Evolutionary conservation across 768 basidiomycete species (phyloP).

Genomic region (Termitomyces sp.): DNA sequence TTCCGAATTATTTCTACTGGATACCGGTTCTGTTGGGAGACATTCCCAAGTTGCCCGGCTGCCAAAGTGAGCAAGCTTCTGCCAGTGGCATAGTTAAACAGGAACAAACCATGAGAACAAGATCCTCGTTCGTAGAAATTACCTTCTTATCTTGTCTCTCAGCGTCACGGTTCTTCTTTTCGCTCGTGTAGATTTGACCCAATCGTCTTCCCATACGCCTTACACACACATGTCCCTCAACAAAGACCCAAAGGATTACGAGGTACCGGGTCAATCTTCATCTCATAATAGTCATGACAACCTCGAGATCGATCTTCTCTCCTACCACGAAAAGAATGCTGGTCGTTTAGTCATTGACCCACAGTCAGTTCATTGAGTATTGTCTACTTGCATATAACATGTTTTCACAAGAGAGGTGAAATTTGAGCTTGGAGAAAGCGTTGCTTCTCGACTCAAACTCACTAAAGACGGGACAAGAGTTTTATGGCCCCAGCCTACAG

Average conservation of each 20-base stretch:
- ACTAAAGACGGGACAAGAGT: constrained; percentile 51
- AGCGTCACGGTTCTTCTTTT: no score
- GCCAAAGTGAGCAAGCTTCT: no score
- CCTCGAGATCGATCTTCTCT: constrained; percentile 26
- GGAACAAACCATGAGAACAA: neutral
- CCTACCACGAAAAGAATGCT: constrained; percentile 50
- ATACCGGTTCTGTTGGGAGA: no score
- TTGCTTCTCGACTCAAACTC: constrained; percentile 53
- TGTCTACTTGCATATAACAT: neutral
- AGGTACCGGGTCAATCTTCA: constrained; percentile 14
- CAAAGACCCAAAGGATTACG: constrained; percentile 14
- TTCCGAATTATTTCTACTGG: no score
- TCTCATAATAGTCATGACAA: constrained; percentile 8
- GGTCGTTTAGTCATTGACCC: constrained; percentile 62
- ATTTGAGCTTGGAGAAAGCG: constrained; percentile 51
- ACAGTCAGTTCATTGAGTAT: constrained; percentile 32
- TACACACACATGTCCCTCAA: constrained; percentile 21
- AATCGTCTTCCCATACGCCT: neutral
- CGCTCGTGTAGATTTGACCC: neutral
- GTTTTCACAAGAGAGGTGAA: constrained; percentile 48
- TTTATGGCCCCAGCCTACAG: constrained; percentile 66
- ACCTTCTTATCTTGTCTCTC: neutral
- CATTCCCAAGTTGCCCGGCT: no score
- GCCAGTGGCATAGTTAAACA: no score
- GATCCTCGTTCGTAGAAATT: neutral